Evolutionary conservation across 768 basidiomycete species (phyloP), one percentile per base, ranked within the genome.

Genomic region (Amanita brunnescens): DNA sequence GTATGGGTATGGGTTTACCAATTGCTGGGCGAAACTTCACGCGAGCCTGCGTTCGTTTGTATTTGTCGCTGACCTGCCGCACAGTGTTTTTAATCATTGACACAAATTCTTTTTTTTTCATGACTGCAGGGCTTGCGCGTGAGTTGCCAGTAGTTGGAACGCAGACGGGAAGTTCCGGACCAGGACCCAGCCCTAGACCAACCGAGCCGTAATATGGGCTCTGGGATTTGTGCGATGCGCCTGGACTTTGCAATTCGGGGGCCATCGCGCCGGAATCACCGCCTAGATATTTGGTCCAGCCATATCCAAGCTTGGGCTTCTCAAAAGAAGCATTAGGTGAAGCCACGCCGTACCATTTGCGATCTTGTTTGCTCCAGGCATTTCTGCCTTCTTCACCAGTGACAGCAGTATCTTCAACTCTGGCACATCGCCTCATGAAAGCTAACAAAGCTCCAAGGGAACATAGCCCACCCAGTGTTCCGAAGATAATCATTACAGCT

Each of bases 51-150:
- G 67, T 67, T 10, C 65, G 65, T 21, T 65, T 65, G 57, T 75
- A 79, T 61, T 72, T 80, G 60, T 81, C 76, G 68, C 85, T 87
- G 54, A 86, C 84, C 39, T 79, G 75, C 51, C 86, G 73, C 30
- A 84, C 80, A 2, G 83, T 83, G 43, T 79, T 72, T 55, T 70
- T 76, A 38, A 88, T 73, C 61, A 70, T 76, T n/a, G 74, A 72
- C 47, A 87, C 57, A 59, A 88, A 87, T 60, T 86, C 83, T 14
- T 69, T 72, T 63, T 87, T 89, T 61, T 75, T 82, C 75, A 87
- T 81, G 34, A 83, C 71, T 7, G 74, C 77, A 6, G 82, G 75
- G 51, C 73, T 76, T 39, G 58, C 62, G 39, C 24, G 57, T 57
- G 40, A 56, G 62, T 59, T 55, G 60, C 18, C 8, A 20, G 34